These are phyloP conservation scores for Arthroderma sp. DNA, from an alignment of 2,329 filamentous ascomycete species.

Conservation along the genomic window DNA sequence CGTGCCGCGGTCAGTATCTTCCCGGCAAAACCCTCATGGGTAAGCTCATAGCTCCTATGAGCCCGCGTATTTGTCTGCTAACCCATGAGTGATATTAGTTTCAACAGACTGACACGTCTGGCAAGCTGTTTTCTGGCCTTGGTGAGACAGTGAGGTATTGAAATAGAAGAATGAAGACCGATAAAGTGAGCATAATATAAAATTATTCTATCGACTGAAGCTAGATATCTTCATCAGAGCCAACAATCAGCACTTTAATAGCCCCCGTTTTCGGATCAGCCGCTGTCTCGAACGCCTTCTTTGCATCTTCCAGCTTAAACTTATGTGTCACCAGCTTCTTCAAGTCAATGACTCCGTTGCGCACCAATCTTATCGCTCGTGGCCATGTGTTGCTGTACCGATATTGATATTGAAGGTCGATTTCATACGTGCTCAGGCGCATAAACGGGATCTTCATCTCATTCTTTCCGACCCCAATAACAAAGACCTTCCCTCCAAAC, in stretches of 20 bases:
- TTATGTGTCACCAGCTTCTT: conserved; percentile 76
- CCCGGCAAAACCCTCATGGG: too few relatives aligned
- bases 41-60: too few relatives aligned
- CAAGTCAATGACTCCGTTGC: conserved; percentile 72
- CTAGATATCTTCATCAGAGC: conserved; percentile 25
- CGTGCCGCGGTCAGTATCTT: too few relatives aligned
- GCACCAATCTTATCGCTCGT: conserved; percentile 72
- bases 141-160: too few relatives aligned
- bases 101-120: too few relatives aligned
- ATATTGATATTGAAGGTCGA: conserved; percentile 95
- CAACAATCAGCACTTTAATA: conserved; percentile 85
- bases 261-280: conserved; percentile 79
- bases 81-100: too few relatives aligned
- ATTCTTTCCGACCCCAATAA: conserved; percentile 89
- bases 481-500: conserved; percentile 94
- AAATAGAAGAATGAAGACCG: too few relatives aligned
- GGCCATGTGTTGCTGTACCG: conserved; percentile 95
- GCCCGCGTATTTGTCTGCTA: too few relatives aligned
- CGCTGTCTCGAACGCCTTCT: conserved; percentile 81
- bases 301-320: conserved; percentile 70
- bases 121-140: too few relatives aligned
- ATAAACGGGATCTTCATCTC: conserved; percentile 95
- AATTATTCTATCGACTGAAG: not conserved
- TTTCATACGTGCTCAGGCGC: conserved; percentile 76
- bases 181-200: too few relatives aligned